phyloP scores from a whole-genome alignment of 371 early-diverging fungal genomes.

The Mucor piriformis region DNA sequence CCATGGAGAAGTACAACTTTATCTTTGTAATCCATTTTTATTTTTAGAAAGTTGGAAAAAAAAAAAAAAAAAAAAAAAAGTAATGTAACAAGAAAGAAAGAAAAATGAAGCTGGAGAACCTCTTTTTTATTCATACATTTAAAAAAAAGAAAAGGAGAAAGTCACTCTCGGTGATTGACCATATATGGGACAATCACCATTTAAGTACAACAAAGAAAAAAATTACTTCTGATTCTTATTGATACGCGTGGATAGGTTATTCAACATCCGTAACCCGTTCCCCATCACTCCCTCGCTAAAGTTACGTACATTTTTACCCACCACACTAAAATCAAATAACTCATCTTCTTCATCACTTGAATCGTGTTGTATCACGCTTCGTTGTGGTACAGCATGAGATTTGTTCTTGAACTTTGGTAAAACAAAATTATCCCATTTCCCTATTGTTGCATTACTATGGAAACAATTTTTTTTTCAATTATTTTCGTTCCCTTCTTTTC shows the following conservation, averaged over 20 bases:
- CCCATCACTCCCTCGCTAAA: constrained; percentile 40
- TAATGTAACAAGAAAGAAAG: no score
- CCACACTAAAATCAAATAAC: constrained; percentile 41
- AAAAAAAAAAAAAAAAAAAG: not conserved
- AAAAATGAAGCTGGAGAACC: no score
- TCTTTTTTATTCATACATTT: no score
- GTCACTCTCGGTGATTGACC: constrained; percentile 16
- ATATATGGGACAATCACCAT: no score
- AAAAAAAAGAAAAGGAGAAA: not conserved
- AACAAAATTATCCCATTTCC: not conserved
- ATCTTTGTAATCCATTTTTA: constrained; percentile 18
- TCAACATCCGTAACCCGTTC: constrained; percentile 38
- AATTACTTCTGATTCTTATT: constrained; percentile 9
- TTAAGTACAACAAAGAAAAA: no score
- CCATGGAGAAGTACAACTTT: constrained; percentile 29
- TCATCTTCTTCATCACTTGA: constrained; percentile 26
- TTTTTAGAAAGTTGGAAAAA: not conserved
- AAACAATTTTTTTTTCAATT: not conserved
- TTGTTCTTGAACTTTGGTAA: not conserved
- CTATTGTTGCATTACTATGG: not conserved
- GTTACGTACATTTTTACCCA: constrained; percentile 38
- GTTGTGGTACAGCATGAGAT: not conserved
- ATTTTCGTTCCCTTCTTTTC: not conserved
- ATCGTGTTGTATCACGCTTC: not conserved
- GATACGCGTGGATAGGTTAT: constrained; percentile 37